Conservation (phyloP, 2,329 filamentous ascomycete genomes). For the Aureobasidium subglaciale region DNA sequence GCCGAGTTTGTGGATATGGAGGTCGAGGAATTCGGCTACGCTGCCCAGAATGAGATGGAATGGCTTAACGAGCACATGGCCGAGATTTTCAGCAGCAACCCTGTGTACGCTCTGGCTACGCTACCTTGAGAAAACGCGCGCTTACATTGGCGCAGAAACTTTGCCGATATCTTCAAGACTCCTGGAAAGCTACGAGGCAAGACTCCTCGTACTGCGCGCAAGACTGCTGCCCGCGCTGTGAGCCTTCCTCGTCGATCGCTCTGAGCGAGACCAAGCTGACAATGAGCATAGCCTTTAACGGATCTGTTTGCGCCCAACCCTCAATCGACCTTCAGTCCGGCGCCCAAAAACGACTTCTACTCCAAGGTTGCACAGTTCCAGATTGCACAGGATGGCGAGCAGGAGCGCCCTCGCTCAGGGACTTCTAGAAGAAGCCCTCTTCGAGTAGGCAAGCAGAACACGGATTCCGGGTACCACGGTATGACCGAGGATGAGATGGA, state of each 20-base stretch:
- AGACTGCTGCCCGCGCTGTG: slow-evolving; percentile 59
- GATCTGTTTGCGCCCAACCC: slow-evolving; percentile 42
- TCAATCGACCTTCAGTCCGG: slow-evolving; percentile 24
- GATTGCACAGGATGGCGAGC: slow-evolving; percentile 49
- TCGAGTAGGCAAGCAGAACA: slow-evolving; percentile 30
- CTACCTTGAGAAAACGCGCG: neutral
- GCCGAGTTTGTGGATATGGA: slow-evolving; percentile 70
- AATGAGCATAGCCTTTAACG: slow-evolving; percentile 38
- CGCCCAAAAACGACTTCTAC: slow-evolving; percentile 42
- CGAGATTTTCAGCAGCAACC: slow-evolving; percentile 80
- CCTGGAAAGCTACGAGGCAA: slow-evolving; percentile 77
- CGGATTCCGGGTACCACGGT: slow-evolving; percentile 67
- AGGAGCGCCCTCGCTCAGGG: slow-evolving; percentile 18
- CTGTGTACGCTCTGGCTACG: slow-evolving; percentile 56
- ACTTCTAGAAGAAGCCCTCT: slow-evolving; percentile 28
- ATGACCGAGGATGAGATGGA: slow-evolving; percentile 52
- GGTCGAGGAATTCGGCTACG: slow-evolving; percentile 87
- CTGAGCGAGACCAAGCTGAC: slow-evolving; percentile 43
- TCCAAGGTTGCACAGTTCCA: slow-evolving; percentile 52
- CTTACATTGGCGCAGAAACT: slow-evolving; percentile 56
- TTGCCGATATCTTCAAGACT: slow-evolving; percentile 93
- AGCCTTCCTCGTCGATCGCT: slow-evolving; percentile 36
- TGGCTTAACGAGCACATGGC: slow-evolving; percentile 99
- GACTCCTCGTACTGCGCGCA: slow-evolving; percentile 66
- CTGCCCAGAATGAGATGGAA: slow-evolving; percentile 86